Percentiles rank a stretch among this genome's conserved stretches.
Conservation (phyloP, 441 rosid genomes). For the Francoa sonchifolia region DNA sequence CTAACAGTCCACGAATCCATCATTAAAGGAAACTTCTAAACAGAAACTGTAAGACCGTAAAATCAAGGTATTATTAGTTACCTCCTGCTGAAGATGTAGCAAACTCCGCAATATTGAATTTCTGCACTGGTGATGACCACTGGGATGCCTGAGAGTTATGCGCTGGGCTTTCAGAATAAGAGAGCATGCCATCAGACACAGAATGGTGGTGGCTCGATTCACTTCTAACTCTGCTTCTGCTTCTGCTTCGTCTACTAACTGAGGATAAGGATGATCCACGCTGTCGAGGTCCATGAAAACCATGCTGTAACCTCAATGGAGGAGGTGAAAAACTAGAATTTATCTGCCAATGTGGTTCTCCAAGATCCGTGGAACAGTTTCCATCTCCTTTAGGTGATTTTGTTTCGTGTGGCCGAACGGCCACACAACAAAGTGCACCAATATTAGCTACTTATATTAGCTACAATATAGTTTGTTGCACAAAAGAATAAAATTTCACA, state of each 20-base stretch:
- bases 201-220: slow-evolving; percentile 52
- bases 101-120: slow-evolving; percentile 29
- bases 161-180: slow-evolving; percentile 46
- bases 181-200: slow-evolving; percentile 52
- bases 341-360: slow-evolving; percentile 59
- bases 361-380: slow-evolving; percentile 27
- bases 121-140: slow-evolving; percentile 52
- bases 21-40: neutral
- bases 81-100: slow-evolving; percentile 35
- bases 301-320: slow-evolving; percentile 42
- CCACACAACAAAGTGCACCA: slow-evolving; percentile 96
- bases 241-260: slow-evolving; percentile 29
- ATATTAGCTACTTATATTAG: slow-evolving; percentile 52
- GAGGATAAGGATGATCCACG: slow-evolving; percentile 37
- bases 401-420: slow-evolving; percentile 78
- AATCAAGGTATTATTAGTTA: slow-evolving; percentile 16
- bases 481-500: slow-evolving; percentile 11
- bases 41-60: neutral
- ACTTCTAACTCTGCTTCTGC: slow-evolving; percentile 42
- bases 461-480: slow-evolving; percentile 15
- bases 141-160: slow-evolving; percentile 40
- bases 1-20: neutral
- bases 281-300: slow-evolving; percentile 20
- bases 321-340: slow-evolving; percentile 83
- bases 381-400: slow-evolving; percentile 34